Conservation (phyloP, 2,329 filamentous ascomycete genomes). For the Colletotrichum gigasporum region DNA sequence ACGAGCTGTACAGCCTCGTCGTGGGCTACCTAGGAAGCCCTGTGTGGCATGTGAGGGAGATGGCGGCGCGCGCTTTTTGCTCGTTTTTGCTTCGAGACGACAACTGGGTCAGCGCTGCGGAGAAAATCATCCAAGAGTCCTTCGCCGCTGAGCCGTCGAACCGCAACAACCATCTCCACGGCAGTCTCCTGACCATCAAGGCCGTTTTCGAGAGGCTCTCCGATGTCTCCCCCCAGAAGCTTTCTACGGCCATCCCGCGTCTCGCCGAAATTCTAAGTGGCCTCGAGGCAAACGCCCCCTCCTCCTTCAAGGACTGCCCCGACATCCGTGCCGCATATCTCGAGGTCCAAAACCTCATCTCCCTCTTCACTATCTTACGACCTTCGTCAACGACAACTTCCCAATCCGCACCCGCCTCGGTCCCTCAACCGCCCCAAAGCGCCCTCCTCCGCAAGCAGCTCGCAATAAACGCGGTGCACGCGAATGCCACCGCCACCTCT, state of each 20-base stretch:
- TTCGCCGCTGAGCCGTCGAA: constrained; percentile 36
- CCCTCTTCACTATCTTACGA: constrained; percentile 37
- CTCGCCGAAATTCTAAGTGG: constrained; percentile 40
- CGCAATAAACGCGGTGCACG: constrained; percentile 44
- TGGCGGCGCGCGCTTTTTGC: constrained; percentile 78
- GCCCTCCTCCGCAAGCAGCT: constrained; percentile 53
- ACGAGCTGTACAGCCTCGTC: constrained; percentile 67
- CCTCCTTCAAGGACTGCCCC: constrained; percentile 38
- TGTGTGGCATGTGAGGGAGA: constrained; percentile 84
- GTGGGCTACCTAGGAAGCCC: constrained; percentile 71
- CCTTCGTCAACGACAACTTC: neutral
- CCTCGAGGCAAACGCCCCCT: constrained; percentile 2
- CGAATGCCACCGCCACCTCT: neutral
- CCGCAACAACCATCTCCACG: constrained; percentile 66
- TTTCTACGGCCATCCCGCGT: constrained; percentile 32
- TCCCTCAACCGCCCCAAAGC: constrained; percentile 17
- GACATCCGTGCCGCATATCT: constrained; percentile 57
- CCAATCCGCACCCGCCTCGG: neutral
- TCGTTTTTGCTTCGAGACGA: constrained; percentile 65
- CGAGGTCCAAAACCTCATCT: constrained; percentile 55
- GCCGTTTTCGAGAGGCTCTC: constrained; percentile 65
- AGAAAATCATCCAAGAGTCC: constrained; percentile 45
- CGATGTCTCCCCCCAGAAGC: constrained; percentile 49
- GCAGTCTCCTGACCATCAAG: constrained; percentile 64
- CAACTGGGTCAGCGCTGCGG: constrained; percentile 57